A percentile compares a stretch with the other conserved stretches of the same genome.
Conservation (phyloP, 2,329 filamentous ascomycete genomes). For the Westerdykella ornata region DNA sequence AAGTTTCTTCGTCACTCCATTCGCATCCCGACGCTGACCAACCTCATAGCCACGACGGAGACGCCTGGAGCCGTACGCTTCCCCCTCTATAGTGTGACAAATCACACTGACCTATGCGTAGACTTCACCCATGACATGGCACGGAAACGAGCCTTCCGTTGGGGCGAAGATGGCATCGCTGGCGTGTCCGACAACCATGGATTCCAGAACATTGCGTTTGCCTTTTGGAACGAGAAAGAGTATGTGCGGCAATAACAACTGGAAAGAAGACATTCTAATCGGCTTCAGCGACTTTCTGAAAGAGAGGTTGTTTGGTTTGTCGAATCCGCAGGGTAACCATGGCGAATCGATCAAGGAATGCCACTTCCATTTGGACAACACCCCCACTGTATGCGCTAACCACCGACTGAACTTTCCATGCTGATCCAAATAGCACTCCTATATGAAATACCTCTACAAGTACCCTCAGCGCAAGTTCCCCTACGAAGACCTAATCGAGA, state of each 20-base stretch:
- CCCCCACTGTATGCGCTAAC: conserved; percentile 55
- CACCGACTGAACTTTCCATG: conserved; percentile 30
- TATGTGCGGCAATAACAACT: conserved; percentile 39
- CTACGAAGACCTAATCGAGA: conserved; percentile 78
- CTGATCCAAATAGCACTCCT: conserved; percentile 62
- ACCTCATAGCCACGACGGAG: conserved; percentile 60
- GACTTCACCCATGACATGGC: conserved; percentile 94
- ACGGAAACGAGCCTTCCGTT: conserved; percentile 79
- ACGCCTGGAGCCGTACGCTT: conserved; percentile 87
- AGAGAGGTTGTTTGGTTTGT: conserved; percentile 88
- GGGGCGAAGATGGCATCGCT: conserved; percentile 95
- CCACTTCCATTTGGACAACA: conserved; percentile 95
- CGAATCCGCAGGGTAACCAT: conserved; percentile 94
- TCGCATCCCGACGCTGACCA: conserved; percentile 19
- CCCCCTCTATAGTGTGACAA: background rate
- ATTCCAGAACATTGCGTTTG: conserved; percentile 84
- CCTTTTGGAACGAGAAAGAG: conserved; percentile 98
- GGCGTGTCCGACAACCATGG: conserved; percentile 93
- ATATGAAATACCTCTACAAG: conserved; percentile 99
- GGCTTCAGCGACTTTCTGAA: conserved; percentile 73
- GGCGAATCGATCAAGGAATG: conserved; percentile 96
- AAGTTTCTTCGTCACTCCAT: conserved; percentile 32
- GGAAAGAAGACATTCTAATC: conserved; percentile 35
- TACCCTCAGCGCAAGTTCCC: conserved; percentile 89
- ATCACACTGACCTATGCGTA: conserved; percentile 37